These are phyloP conservation scores for Geotrichum citri-aurantii DNA, from an alignment of 1,139 yeast species.

Conservation along the genomic window DNA sequence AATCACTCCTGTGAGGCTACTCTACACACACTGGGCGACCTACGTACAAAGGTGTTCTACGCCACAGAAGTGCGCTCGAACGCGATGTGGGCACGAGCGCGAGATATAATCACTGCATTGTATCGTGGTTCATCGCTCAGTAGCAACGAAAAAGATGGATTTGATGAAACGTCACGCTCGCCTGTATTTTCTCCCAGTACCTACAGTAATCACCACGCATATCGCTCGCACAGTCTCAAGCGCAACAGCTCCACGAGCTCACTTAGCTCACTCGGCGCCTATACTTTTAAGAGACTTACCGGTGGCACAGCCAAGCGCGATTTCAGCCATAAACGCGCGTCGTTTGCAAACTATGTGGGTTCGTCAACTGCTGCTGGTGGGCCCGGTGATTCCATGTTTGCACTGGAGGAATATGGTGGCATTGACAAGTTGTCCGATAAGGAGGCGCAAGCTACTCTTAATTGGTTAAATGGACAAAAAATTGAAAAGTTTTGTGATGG, in stretches of 20 bases:
- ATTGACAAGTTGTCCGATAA: conserved; percentile 34
- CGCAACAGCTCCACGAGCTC: conserved; percentile 14
- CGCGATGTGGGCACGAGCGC: conserved; percentile 31
- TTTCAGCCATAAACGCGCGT: conserved; percentile 24
- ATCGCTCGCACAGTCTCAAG: conserved; percentile 11
- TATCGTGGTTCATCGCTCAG: conserved; percentile 4
- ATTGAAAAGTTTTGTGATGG: conserved; percentile 35
- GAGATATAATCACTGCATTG: conserved; percentile 28
- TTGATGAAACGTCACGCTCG: neutral
- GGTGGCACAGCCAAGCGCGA: conserved; percentile 24
- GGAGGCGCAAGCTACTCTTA: conserved; percentile 33
- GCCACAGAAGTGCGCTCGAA: conserved; percentile 32
- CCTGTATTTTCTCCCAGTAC: neutral
- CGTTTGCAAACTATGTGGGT: neutral
- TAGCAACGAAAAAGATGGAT: neutral
- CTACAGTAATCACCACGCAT: neutral
- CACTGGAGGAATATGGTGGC: conserved; percentile 30
- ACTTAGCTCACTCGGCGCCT: conserved; percentile 18
- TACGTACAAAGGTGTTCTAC: conserved; percentile 34
- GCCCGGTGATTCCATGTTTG: conserved; percentile 30
- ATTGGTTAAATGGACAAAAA: conserved; percentile 33
- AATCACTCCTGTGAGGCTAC: conserved; percentile 20
- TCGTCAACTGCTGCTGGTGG: conserved; percentile 21
- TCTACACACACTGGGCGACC: conserved; percentile 15
- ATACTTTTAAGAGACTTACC: conserved; percentile 28